Base-by-base conservation (phyloP, 2,329 filamentous ascomycete genomes). In the Xylaria sp. region DNA sequence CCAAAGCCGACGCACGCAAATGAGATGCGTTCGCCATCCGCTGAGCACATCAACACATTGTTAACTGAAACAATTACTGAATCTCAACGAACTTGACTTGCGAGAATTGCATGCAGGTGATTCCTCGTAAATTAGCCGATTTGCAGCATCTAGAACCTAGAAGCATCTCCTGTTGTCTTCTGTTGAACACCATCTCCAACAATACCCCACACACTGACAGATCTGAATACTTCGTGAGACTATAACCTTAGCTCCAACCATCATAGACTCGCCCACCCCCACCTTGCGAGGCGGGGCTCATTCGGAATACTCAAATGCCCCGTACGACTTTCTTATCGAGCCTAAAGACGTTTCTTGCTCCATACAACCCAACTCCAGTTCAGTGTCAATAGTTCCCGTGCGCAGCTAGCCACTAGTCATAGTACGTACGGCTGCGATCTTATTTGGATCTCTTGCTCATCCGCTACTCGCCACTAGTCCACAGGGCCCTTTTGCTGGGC, bases 351-450 rank as follows among this genome's bases (percentile, higher is more conserved):
- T 61, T 57, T 48, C 34, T 50, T 68, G 53, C 53, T 58, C 47
- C 61, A 51, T 65, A 48, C 42, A 51, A 59, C 53, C 63, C 67
- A 69, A 66, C 53, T 36, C 62, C 58, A 62, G 11, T 48, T 62
- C 58, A 62, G 47, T 27, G 17, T 42, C 24, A 56, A 36, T 65
- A 53, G 56, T 50, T 54, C 53, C 57, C 27, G 39, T 61, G 27
- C 32, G 50, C 14, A 59, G 47, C 48, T 56, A 42, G 21, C 34
- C 53, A 57, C 57, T 58, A 58, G 61, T 61, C 45, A 57, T 48
- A 64, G 34, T 63, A 7, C 19, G 32, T 63, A 7, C 19, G 32
- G 39, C 60, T 48, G 69, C 58, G 27, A 48, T 55, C 45, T 45
- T 42, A 47, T 61, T 34, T 30, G 60, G 55, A 45, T 21, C 30